A percentile compares a stretch with the other conserved stretches of the same genome.
phyloP scores from a whole-genome alignment of 371 early-diverging fungal species.

The Phascolomyces articulosus region DNA sequence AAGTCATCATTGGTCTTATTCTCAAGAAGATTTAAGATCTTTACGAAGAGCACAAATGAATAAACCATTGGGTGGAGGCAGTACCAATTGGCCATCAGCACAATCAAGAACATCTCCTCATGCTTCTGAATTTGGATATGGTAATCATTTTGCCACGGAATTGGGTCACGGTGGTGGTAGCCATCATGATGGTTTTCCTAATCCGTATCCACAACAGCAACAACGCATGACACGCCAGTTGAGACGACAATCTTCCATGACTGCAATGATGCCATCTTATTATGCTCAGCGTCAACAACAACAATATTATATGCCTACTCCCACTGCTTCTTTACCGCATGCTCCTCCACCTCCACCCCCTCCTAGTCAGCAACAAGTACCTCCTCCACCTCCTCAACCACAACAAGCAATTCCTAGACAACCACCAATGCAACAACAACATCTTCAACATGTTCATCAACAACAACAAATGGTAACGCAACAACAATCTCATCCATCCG shows the following conservation, averaged over 20 bases:
- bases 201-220: constrained; percentile 9
- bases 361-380: neutral
- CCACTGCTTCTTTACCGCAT: neutral
- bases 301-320: constrained; percentile 7
- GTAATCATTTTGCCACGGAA: neutral
- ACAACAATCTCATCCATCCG: constrained; percentile 1
- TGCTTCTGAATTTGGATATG: constrained; percentile 8
- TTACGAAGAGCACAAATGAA: constrained; percentile 13
- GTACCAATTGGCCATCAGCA: constrained; percentile 20
- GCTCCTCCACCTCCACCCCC: neutral
- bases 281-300: constrained; percentile 18
- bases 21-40: constrained; percentile 26
- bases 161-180: neutral
- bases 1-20: constrained; percentile 20
- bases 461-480: neutral
- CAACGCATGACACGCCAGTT: constrained; percentile 13
- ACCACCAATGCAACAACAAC: neutral
- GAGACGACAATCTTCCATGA: constrained; percentile 20
- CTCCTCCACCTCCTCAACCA: neutral
- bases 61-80: constrained; percentile 14
- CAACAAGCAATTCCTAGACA: neutral
- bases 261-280: constrained; percentile 19
- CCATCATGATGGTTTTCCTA: constrained; percentile 5
- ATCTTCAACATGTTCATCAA: neutral
- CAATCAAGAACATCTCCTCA: constrained; percentile 3